Evolutionary conservation across 2,329 filamentous ascomycete genomes (phyloP), one percentile per base, ranked within the genome.

Genomic region (Colletotrichum truncatum): DNA sequence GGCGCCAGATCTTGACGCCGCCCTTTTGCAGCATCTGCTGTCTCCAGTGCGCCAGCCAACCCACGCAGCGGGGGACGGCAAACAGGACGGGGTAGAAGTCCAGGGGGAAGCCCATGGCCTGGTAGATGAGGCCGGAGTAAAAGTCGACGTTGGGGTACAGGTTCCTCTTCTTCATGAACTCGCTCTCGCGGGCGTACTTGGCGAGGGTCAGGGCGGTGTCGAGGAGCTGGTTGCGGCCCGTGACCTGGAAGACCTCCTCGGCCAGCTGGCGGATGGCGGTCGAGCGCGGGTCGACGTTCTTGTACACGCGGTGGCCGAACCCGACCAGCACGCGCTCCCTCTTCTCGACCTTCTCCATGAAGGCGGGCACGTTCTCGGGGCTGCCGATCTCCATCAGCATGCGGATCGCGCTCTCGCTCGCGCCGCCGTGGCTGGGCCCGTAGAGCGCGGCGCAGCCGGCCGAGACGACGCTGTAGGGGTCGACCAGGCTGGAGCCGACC

Each of bases 341-440:
- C 68, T 71, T 75, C 73, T 86, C 84, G 0, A 87, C 85, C 39
- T 80, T 77, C 2, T 78, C 72, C 73, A 87, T 84, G 57, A 85
- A 81, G 0, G 74, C 76, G 0, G 84, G 83, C 4, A 87, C 84
- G 36, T 84, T 84, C 43, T 84, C 81, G 3, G 81, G 79, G 1
- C 75, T 79, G 14, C 84, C 84, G 57, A 87, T 84, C 68, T 82
- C 78, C 69, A 82, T 82, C 4, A 87, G 75, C 78, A 83, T 84
- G 49, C 83, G 81, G 70, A 87, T 86, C 0, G 85, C 86, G 21
- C 82, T 81, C 68, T 88, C 86, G 0, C 84, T 85, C 3, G 86
- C 86, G n/a, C 86, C 86, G 59, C 85, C 86, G 72, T 89, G 86
- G 0, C 86, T 83, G 0, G 85, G 85, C 0, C 86, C 86, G 68